Conservation (phyloP, 139 green algal genomes). For the Chlorella sorokiniana region DNA sequence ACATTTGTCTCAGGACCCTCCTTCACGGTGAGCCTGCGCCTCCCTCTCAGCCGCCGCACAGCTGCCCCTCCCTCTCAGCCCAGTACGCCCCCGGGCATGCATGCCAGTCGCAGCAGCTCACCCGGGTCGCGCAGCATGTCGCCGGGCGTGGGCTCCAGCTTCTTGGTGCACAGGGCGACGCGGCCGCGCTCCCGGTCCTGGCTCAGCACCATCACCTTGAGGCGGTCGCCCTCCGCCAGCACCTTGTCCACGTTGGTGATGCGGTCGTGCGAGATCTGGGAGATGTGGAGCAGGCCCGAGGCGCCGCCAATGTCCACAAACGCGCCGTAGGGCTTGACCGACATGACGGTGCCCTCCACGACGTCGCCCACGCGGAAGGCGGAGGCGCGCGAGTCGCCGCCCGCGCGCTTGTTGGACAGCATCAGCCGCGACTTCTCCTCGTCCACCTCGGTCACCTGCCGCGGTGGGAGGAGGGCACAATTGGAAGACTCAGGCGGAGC, state of each 20-base stretch:
- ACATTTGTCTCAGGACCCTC: too few relatives aligned
- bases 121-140: conserved; percentile 94
- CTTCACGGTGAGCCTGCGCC: too few relatives aligned
- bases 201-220: conserved; percentile 98
- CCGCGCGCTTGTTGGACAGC: conserved; percentile 75
- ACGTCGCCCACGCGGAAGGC: conserved; percentile 86
- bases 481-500: neutral
- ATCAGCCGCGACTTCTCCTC: conserved; percentile 89
- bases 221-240: conserved; percentile 83
- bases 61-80: too few relatives aligned
- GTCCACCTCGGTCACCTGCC: conserved; percentile 86
- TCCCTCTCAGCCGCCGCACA: too few relatives aligned
- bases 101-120: neutral
- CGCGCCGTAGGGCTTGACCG: conserved; percentile 94
- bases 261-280: conserved; percentile 94
- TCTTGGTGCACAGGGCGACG: conserved; percentile 95
- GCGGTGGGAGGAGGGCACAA: neutral
- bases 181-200: conserved; percentile 87
- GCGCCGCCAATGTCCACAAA: conserved; percentile 96
- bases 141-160: conserved; percentile 94
- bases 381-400: neutral
- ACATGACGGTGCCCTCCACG: conserved; percentile 86
- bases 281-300: conserved; percentile 96
- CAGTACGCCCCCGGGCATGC: too few relatives aligned
- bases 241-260: conserved; percentile 92